phyloP scores from a whole-genome alignment of 768 basidiomycete species.

The Daedalea quercina region DNA sequence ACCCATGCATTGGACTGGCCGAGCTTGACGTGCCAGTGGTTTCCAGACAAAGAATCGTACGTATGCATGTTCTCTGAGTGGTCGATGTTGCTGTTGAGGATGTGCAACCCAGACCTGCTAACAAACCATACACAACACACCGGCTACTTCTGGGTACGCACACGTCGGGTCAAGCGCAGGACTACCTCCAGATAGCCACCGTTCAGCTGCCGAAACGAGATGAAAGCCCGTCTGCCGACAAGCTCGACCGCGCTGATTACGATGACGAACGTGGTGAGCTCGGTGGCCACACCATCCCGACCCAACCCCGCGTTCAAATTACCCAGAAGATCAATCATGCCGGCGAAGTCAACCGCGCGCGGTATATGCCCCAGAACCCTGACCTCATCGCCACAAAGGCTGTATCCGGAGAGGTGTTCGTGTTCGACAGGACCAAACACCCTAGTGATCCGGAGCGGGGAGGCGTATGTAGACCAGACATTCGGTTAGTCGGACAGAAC shows the following conservation, averaged over 20 bases:
- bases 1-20: slow-evolving; percentile 99
- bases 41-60: slow-evolving; percentile 93
- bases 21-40: slow-evolving; percentile 96
- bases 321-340: slow-evolving; percentile 93
- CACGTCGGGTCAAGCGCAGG: slow-evolving; percentile 90
- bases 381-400: slow-evolving; percentile 96
- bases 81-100: neutral
- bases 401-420: slow-evolving; percentile 79
- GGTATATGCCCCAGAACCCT: slow-evolving; percentile 99
- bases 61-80: slow-evolving; percentile 23
- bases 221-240: slow-evolving; percentile 60
- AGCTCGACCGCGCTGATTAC: slow-evolving; percentile 73
- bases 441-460: slow-evolving; percentile 85
- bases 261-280: slow-evolving; percentile 93
- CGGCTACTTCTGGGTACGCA: slow-evolving; percentile 95
- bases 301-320: slow-evolving; percentile 82
- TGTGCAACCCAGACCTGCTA: slow-evolving; percentile 56
- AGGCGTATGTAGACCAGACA: slow-evolving; percentile 84
- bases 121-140: slow-evolving; percentile 93
- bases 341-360: slow-evolving; percentile 93
- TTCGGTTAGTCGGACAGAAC: slow-evolving; percentile 82
- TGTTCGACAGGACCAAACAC: slow-evolving; percentile 99
- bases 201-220: slow-evolving; percentile 88
- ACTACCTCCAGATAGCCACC: slow-evolving; percentile 93
- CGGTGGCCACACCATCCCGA: slow-evolving; percentile 82